Conservation (phyloP, 1,284 basidiomycete genomes). For the Marasmius tenuissimus region DNA sequence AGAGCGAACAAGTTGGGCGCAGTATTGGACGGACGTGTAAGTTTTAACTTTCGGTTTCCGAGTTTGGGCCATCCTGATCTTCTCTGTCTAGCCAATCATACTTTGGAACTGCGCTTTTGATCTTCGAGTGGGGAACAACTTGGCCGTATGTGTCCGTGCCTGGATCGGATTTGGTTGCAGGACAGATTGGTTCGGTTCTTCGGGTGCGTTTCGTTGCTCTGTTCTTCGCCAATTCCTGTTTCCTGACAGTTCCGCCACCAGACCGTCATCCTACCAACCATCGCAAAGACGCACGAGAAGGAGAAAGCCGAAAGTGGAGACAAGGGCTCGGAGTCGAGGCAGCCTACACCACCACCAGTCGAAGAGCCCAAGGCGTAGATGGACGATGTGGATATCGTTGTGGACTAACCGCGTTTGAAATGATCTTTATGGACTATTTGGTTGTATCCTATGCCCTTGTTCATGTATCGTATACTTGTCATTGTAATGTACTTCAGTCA, state of each 20-base stretch:
- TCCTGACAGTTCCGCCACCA: background rate
- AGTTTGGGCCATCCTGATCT: background rate
- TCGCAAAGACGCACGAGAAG: slow-evolving; percentile 1
- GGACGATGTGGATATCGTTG: too few species aligned
- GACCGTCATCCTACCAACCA: slow-evolving; percentile 1
- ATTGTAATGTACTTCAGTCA: too few species aligned
- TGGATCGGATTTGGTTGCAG: background rate
- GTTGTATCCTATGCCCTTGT: too few species aligned
- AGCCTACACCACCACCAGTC: background rate
- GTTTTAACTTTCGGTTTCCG: background rate
- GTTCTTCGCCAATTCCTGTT: background rate
- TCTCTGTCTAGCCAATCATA: slow-evolving; percentile 14
- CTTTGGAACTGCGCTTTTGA: slow-evolving; percentile 25
- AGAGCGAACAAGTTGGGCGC: slow-evolving; percentile 14
- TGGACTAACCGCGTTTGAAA: too few species aligned
- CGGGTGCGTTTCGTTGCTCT: background rate
- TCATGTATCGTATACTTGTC: too few species aligned
- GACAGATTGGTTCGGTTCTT: background rate
- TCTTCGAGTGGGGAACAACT: slow-evolving; percentile 32
- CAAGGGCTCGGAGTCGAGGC: background rate
- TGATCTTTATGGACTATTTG: too few species aligned
- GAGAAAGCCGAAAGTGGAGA: background rate
- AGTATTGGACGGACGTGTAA: slow-evolving; percentile 18
- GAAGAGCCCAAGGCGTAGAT: background rate
- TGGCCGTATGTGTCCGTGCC: slow-evolving; percentile 24